These are phyloP conservation scores for Ramaria sp. DNA, from an alignment of 768 basidiomycete genomes.

Conservation along the genomic window DNA sequence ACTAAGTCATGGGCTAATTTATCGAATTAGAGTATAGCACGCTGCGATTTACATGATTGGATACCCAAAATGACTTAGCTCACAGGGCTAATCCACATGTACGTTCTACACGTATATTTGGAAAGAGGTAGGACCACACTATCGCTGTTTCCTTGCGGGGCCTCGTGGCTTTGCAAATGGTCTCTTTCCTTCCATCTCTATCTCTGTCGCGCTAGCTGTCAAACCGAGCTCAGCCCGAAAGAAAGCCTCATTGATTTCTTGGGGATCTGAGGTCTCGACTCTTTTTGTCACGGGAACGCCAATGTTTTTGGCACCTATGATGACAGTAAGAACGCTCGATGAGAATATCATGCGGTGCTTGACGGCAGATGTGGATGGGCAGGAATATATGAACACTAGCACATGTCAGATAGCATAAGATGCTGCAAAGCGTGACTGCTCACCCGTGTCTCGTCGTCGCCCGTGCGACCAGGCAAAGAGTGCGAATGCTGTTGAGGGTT, in stretches of 20 bases:
- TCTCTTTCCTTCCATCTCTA: conserved; percentile 20
- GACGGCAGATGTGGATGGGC: conserved; percentile 70
- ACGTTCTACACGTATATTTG: too few relatives aligned
- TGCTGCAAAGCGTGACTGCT: too few relatives aligned
- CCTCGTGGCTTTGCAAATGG: conserved; percentile 63
- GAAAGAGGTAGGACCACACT: too few relatives aligned
- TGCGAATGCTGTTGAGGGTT: conserved; percentile 33
- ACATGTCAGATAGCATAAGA: background rate
- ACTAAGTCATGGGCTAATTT: too few relatives aligned
- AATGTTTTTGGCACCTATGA: conserved; percentile 42
- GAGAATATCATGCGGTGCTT: conserved; percentile 88
- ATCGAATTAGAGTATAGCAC: too few relatives aligned
- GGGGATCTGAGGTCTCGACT: conserved; percentile 75
- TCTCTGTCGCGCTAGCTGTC: conserved; percentile 13
- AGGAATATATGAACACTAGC: conserved; percentile 88
- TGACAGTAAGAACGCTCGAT: conserved; percentile 48
- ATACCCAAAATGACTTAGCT: too few relatives aligned
- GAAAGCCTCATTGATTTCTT: conserved; percentile 55
- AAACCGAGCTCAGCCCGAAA: conserved; percentile 48
- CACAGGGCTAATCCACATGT: too few relatives aligned
- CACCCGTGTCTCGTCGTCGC: conserved; percentile 51
- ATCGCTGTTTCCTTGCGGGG: conserved; percentile 40
- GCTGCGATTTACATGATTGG: too few relatives aligned
- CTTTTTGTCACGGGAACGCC: conserved; percentile 38
- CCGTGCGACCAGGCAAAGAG: conserved; percentile 46